A percentile compares a stretch with the other conserved stretches of the same genome.
phyloP scores from a whole-genome alignment of 257 asterid genomes.

The Nemophila menziesii region DNA sequence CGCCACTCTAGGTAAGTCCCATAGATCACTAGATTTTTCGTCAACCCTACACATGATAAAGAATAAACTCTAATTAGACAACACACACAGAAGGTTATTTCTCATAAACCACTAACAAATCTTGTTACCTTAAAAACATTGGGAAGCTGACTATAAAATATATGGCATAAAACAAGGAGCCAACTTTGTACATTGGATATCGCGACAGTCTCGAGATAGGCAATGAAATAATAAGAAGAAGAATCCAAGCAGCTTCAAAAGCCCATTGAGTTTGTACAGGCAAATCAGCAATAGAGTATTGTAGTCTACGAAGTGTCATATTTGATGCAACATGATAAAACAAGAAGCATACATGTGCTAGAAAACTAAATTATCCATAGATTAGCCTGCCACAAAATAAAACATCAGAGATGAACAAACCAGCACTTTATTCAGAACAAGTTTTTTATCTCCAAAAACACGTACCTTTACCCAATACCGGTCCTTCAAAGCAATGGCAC shows the following conservation, averaged over 20 bases:
- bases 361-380: conserved; percentile 82
- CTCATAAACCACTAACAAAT: conserved; percentile 4
- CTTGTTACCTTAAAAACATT: conserved; percentile 84
- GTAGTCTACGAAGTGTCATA: conserved; percentile 82
- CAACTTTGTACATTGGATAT: conserved; percentile 88
- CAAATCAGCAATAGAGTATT: conserved; percentile 49
- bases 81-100: no score
- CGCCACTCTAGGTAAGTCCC: conserved; percentile 80
- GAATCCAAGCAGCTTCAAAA: conserved; percentile 65
- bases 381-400: conserved; percentile 66
- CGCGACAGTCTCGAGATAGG: conserved; percentile 83
- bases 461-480: conserved; percentile 92
- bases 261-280: conserved; percentile 64
- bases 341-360: conserved; percentile 89
- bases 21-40: conserved; percentile 50
- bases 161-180: conserved; percentile 90
- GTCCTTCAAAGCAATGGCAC: conserved; percentile 38
- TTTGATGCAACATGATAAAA: conserved; percentile 79
- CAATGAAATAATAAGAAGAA: conserved; percentile 71
- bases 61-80: conserved; percentile 1
- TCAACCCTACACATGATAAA: conserved; percentile 48
- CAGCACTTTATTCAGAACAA: not conserved
- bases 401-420: conserved; percentile 14
- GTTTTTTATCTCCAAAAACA: conserved; percentile 3
- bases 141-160: conserved; percentile 95